Evolutionary conservation across 2,329 filamentous ascomycete genomes (phyloP), one percentile per base, ranked within the genome.

Genomic region (Aspergillus felis): DNA sequence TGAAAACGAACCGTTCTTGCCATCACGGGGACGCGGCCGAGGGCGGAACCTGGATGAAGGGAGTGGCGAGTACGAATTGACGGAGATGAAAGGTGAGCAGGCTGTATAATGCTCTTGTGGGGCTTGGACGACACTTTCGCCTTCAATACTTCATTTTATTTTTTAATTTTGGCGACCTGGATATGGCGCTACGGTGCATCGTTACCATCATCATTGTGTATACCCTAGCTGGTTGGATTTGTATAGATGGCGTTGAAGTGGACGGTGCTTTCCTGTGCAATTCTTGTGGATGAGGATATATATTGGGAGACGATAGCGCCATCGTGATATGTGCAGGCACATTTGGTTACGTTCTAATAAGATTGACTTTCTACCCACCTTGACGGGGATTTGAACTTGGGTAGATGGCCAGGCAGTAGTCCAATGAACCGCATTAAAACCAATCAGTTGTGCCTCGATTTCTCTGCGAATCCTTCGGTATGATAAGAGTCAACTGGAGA

Each of bases 61-160:
- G n/a, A 53, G 54, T 32, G 57, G 50, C 47, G 72, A 74, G 48
- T 75, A 73, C 58, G 72, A 75, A 57, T 66, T 75, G 72, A 60
- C 65, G 41, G 62, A 66, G 24, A 65, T 74, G 68, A 74, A 71
- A 51, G 64, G 64, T 25, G 69, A 70, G 42, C 64, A 61, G 50
- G 66, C 67, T 56, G 69, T 69, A 66, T 75, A 66, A 67, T 51
- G 49, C 54, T 56, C 8, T 48, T 22, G 20, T 25, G 22, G 44
- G 41, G 1, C n/a, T 47, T 38, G 32, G 24, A 25, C 44, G n/a
- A 24, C 22, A 38, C 32, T 42, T 27, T 41, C 50, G n/a, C 28
- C n/a, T 41, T 57, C 29, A 61, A 14, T 57, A 46, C 29, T 29
- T 56, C 4, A 57, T 47, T 53, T 47, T 53, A 29, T 53, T 52